Base-by-base conservation (phyloP, 129 eudicot genomes). In the Oenanthe sinensis region DNA sequence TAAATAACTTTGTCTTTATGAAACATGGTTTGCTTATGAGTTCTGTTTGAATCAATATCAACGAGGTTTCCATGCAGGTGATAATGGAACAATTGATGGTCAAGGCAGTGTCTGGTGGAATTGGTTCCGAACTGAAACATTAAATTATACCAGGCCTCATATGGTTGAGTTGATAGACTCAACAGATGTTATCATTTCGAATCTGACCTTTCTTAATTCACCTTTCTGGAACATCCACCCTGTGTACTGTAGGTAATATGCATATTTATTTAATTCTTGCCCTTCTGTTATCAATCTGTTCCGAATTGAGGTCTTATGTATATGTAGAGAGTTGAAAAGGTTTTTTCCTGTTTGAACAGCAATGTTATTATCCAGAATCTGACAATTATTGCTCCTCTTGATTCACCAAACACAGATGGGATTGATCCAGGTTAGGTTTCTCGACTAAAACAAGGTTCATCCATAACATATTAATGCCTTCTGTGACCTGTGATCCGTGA, bases 381-480 rank as follows among this genome's bases (percentile, higher is more conserved):
- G 58, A 87, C 90, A 37, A 84, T 87, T 65, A 28, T 74, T 62
- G 90, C 90, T 44, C 90, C 90, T 30, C 73, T 62, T 22, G 81
- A 80, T 47, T 87, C 90, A 16, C 90, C 90, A 63, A 87, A 87
- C 79, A 87, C 90, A 0, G 90, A 87, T 85, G 90, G 90, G 50
- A 48, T 83, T 28, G 79, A 83, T 79, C 85, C 85, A 72, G 85
- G 85, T 83, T 44, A 28, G 79, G n/a, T 42, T 50, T 26, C 74
- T 58, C 9, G 6, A 58, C 44, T 13, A 39, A 55, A 24, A 44
- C 12, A 65, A 77, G 68, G 33, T 77, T 77, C 43, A 37, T n/a
- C 71, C 22, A n/a, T 73, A 44, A 26, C 58, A 45, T 45, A 45
- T n/a, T 4, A 46, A 46, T 14, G 11, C 43, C 39, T 74, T 74